Evolutionary conservation across 192 early-diverging fungal genomes (phyloP).

Genomic region (Umbelopsis ramanniana): DNA sequence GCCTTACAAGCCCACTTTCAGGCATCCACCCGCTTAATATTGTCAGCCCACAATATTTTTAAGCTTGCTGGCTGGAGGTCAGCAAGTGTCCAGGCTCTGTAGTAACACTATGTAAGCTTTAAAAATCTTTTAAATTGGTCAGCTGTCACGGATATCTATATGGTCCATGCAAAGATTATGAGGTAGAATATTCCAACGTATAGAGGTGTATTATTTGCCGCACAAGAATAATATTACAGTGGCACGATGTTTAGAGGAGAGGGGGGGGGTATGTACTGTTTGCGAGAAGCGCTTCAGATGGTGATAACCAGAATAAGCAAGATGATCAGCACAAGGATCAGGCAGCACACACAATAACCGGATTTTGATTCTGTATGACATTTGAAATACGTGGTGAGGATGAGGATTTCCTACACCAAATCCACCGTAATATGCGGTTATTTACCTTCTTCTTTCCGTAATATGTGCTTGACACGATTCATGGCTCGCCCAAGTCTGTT

Average conservation of each 20-base stretch:
- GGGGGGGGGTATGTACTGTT: neutral
- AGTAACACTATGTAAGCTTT: too few species aligned
- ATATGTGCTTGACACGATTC: constrained; percentile 54
- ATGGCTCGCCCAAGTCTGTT: constrained; percentile 51
- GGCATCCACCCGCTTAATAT: too few species aligned
- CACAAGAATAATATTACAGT: constrained; percentile 16
- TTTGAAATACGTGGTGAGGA: neutral
- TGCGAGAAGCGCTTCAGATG: constrained; percentile 33
- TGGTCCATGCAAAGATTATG: too few species aligned
- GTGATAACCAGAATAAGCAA: constrained; percentile 55
- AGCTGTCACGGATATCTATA: too few species aligned
- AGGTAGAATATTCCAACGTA: too few species aligned
- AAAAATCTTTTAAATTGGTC: too few species aligned
- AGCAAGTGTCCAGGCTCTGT: too few species aligned
- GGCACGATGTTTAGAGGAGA: neutral
- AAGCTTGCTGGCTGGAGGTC: too few species aligned
- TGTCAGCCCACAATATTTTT: too few species aligned
- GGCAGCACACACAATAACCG: constrained; percentile 53
- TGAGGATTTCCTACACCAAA: neutral
- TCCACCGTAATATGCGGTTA: neutral
- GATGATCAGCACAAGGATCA: constrained; percentile 60
- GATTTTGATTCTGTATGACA: constrained; percentile 52
- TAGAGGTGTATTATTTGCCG: neutral
- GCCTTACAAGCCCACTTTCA: too few species aligned
- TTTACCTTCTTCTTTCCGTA: constrained; percentile 62